Evolutionary conservation across 2,329 filamentous ascomycete genomes (phyloP).

Genomic region (Hypoxylon sp.): DNA sequence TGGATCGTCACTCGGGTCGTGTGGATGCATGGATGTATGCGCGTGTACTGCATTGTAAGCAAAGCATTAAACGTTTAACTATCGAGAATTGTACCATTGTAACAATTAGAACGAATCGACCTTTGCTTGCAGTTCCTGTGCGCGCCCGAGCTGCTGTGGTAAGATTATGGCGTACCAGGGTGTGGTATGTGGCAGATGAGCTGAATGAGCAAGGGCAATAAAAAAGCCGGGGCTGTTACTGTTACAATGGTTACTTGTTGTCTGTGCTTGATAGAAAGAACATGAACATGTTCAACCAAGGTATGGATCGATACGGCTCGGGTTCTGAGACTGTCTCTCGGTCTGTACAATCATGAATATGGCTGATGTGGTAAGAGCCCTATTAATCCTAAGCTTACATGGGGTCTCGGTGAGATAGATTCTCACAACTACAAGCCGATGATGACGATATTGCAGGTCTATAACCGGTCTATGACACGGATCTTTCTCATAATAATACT

Average conservation of each 20-base stretch:
- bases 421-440: constrained; percentile 16
- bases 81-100: constrained; percentile 16
- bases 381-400: constrained; percentile 39
- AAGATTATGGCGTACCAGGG: constrained; percentile 25
- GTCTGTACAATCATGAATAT: constrained; percentile 23
- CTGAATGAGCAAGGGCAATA: constrained; percentile 20
- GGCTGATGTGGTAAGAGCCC: constrained; percentile 23
- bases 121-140: constrained; percentile 8
- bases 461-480: not conserved
- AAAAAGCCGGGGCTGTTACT: constrained; percentile 4
- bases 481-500: not conserved
- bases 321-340: constrained; percentile 20
- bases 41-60: constrained; percentile 1
- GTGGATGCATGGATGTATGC: constrained; percentile 18
- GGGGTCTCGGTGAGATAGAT: constrained; percentile 26
- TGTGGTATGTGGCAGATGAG: constrained; percentile 32
- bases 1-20: constrained; percentile 22
- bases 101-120: constrained; percentile 3
- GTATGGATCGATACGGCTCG: constrained; percentile 25
- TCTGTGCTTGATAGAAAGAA: constrained; percentile 32
- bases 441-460: not conserved
- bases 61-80: constrained; percentile 1
- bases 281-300: constrained; percentile 45
- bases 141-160: constrained; percentile 33
- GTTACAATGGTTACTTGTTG: constrained; percentile 14